These are phyloP conservation scores for Solanum pimpinellifolium DNA, from an alignment of 257 asterid genomes.

Conservation along the genomic window DNA sequence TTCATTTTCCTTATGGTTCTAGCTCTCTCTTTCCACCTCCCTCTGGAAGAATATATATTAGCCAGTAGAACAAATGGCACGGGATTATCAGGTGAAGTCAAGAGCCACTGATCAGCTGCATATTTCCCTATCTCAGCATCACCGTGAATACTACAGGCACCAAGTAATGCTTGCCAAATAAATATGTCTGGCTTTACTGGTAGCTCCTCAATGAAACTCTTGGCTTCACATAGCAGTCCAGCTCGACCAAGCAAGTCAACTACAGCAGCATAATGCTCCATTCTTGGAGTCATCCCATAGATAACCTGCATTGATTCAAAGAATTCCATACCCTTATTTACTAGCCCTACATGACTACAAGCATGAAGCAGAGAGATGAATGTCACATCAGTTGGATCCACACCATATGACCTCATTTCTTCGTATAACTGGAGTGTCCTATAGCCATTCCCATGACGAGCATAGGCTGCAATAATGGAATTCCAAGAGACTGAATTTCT, in stretches of 20 bases:
- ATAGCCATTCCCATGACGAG: constrained; percentile 64
- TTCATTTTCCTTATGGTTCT: constrained; percentile 53
- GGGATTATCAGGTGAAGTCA: constrained; percentile 37
- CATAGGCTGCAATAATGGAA: constrained; percentile 75
- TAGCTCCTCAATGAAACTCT: constrained; percentile 38
- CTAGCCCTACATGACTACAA: constrained; percentile 67
- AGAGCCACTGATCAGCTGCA: constrained; percentile 56
- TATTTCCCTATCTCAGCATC: constrained; percentile 52
- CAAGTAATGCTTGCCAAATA: constrained; percentile 84
- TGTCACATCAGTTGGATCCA: constrained; percentile 60
- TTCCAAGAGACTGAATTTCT: constrained; percentile 81
- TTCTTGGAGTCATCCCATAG: constrained; percentile 46
- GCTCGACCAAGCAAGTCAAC: constrained; percentile 91
- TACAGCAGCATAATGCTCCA: constrained; percentile 74
- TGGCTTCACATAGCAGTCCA: constrained; percentile 65
- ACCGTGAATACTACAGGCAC: constrained; percentile 52
- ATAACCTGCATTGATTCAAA: constrained; percentile 45
- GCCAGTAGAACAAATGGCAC: constrained; percentile 63
- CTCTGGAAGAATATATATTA: constrained; percentile 55
- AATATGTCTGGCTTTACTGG: constrained; percentile 42
- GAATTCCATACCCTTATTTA: constrained; percentile 58
- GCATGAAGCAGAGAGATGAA: constrained; percentile 79
- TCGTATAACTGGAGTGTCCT: constrained; percentile 41
- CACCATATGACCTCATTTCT: constrained; percentile 35
- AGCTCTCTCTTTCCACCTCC: constrained; percentile 79